A percentile compares a stretch with the other conserved stretches of the same genome.
phyloP scores from a whole-genome alignment of 345 rosid species.

The Hibiscus tridactylites region DNA sequence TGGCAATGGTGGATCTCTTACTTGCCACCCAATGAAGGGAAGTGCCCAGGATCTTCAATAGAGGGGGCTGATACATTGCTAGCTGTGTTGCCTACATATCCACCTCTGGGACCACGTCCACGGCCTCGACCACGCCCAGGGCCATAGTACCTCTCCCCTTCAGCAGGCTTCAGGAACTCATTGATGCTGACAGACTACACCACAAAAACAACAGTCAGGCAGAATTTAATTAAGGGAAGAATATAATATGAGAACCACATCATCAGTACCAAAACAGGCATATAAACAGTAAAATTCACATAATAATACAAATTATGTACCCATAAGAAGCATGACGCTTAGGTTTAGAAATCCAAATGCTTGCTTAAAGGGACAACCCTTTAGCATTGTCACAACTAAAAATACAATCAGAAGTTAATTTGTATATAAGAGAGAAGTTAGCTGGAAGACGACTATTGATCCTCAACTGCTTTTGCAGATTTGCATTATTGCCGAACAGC shows the following conservation, averaged over 20 bases:
- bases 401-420: too few species aligned
- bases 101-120: constrained; percentile 66
- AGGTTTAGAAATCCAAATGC: too few species aligned
- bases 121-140: constrained; percentile 52
- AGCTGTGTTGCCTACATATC: constrained; percentile 23
- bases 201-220: neutral
- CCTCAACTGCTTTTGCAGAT: too few species aligned
- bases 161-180: constrained; percentile 95
- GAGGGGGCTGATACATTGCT: constrained; percentile 49
- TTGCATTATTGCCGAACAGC: too few species aligned
- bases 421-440: too few species aligned
- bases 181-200: constrained; percentile 76
- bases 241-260: neutral
- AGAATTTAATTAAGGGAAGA: neutral
- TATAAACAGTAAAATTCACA: too few species aligned
- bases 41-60: constrained; percentile 73
- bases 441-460: too few species aligned
- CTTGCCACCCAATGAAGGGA: constrained; percentile 89
- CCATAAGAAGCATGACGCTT: too few species aligned
- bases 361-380: too few species aligned
- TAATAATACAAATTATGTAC: too few species aligned
- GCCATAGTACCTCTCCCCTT: constrained; percentile 51
- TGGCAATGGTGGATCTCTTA: constrained; percentile 25
- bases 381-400: too few species aligned
- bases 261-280: neutral